These are phyloP conservation scores for Boletus calvinii DNA, from an alignment of 1,284 basidiomycete species.

Conservation along the genomic window DNA sequence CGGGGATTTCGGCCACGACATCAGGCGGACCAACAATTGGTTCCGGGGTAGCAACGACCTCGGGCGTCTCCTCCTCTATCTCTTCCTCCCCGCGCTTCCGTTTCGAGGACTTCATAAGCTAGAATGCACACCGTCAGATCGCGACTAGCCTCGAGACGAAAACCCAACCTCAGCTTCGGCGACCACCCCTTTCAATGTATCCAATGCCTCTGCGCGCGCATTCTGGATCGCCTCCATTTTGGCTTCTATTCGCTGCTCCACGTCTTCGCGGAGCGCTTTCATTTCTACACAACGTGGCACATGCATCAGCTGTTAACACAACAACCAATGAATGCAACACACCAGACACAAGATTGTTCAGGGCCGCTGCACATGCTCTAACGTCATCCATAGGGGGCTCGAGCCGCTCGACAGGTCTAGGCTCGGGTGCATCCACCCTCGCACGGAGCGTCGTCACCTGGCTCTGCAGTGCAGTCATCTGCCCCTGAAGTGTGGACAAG, in stretches of 20 bases:
- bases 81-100: constrained; percentile 30
- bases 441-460: constrained; percentile 40
- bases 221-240: constrained; percentile 31
- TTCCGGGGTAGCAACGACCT: neutral
- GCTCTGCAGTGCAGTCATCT: constrained; percentile 19
- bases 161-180: constrained; percentile 26
- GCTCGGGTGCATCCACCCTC: constrained; percentile 26
- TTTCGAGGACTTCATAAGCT: constrained; percentile 25
- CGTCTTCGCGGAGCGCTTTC: constrained; percentile 33
- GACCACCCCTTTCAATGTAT: constrained; percentile 20
- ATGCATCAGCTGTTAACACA: constrained; percentile 12
- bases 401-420: constrained; percentile 12
- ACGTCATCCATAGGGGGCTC: constrained; percentile 24
- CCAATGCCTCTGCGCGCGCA: constrained; percentile 32
- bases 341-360: constrained; percentile 34
- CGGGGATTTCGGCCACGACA: constrained; percentile 1
- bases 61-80: constrained; percentile 1
- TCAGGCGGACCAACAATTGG: neutral
- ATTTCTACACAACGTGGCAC: constrained; percentile 28
- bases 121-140: constrained; percentile 10
- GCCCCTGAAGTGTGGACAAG: constrained; percentile 39
- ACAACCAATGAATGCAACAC: constrained; percentile 1
- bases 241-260: constrained; percentile 33
- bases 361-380: constrained; percentile 29
- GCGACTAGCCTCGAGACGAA: neutral